phyloP scores from a whole-genome alignment of 2,329 filamentous ascomycete genomes.

The Pestalotiopsis sp. region DNA sequence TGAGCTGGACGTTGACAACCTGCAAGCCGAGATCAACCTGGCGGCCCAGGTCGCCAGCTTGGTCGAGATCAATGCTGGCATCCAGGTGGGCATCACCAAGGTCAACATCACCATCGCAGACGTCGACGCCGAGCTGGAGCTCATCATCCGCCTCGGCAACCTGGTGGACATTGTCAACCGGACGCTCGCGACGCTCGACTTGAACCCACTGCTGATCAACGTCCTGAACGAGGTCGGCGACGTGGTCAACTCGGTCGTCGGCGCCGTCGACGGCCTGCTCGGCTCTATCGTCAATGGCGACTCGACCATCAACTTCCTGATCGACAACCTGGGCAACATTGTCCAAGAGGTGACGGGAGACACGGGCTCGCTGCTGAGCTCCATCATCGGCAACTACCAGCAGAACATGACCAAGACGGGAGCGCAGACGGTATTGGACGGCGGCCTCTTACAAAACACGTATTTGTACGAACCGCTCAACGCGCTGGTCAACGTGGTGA shows the following conservation, averaged over 20 bases:
- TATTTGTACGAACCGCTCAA: conserved; percentile 49
- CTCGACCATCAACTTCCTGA: conserved; percentile 55
- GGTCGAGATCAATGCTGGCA: conserved; percentile 57
- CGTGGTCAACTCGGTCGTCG: conserved; percentile 56
- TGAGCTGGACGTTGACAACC: conserved; percentile 62
- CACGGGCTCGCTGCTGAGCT: conserved; percentile 46
- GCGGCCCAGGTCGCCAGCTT: conserved; percentile 62
- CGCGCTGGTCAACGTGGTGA: conserved; percentile 52
- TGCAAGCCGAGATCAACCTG: conserved; percentile 61
- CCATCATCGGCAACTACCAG: conserved; percentile 61
- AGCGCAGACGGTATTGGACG: conserved; percentile 34
- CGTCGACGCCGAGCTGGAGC: conserved; percentile 60
- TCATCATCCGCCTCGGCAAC: conserved; percentile 62
- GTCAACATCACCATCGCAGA: conserved; percentile 66
- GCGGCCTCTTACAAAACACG: conserved; percentile 45
- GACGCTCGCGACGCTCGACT: conserved; percentile 60
- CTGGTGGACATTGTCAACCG: conserved; percentile 64
- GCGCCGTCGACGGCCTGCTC: conserved; percentile 60
- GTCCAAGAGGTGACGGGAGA: conserved; percentile 58
- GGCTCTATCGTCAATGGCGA: conserved; percentile 61
- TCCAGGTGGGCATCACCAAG: conserved; percentile 50
- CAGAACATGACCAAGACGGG: conserved; percentile 19
- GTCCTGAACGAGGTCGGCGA: conserved; percentile 56
- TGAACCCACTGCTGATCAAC: conserved; percentile 63
- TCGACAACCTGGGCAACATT: conserved; percentile 67